Percentiles rank a stretch among this genome's conserved stretches.
These are phyloP conservation scores for Pseudogymnoascus sp. DNA, from an alignment of 2,329 filamentous ascomycete species.

Conservation along the genomic window DNA sequence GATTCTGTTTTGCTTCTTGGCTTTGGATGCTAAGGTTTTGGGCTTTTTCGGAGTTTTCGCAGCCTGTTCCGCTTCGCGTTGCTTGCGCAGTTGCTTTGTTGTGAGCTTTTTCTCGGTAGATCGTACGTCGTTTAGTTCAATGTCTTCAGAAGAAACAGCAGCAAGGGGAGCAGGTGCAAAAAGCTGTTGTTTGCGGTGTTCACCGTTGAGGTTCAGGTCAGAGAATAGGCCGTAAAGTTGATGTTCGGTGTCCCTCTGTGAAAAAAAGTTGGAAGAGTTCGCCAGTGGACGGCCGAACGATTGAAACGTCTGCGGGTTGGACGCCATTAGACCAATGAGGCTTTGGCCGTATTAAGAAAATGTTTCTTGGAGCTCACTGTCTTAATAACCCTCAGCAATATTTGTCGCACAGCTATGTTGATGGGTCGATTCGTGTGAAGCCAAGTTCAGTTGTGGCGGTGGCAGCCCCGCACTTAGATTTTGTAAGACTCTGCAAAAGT, in stretches of 20 bases:
- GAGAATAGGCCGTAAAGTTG: constrained; percentile 3
- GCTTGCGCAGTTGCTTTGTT: background rate
- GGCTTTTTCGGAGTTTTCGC: background rate
- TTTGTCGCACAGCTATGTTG: background rate
- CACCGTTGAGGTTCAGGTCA: background rate
- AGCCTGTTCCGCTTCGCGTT: constrained; percentile 3
- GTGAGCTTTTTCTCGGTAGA: background rate
- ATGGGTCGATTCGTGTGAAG: background rate
- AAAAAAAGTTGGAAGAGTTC: constrained; percentile 1
- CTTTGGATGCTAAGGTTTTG: background rate
- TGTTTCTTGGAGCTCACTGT: constrained; percentile 7
- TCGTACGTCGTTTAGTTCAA: background rate
- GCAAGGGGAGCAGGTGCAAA: background rate
- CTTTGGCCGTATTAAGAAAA: constrained; percentile 1
- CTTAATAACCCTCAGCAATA: constrained; percentile 1
- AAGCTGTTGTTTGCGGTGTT: background rate
- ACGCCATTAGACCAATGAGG: constrained; percentile 9
- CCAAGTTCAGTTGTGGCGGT: background rate
- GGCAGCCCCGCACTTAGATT: constrained; percentile 1
- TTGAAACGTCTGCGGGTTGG: constrained; percentile 9
- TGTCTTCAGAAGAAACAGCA: background rate
- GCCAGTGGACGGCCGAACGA: constrained; percentile 3
- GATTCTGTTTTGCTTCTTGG: constrained; percentile 6
- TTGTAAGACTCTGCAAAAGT: background rate
- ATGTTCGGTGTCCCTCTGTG: background rate